Evolutionary conservation across 352 stramenopile species (phyloP).

Genomic region (Pythium pyrilobum): DNA sequence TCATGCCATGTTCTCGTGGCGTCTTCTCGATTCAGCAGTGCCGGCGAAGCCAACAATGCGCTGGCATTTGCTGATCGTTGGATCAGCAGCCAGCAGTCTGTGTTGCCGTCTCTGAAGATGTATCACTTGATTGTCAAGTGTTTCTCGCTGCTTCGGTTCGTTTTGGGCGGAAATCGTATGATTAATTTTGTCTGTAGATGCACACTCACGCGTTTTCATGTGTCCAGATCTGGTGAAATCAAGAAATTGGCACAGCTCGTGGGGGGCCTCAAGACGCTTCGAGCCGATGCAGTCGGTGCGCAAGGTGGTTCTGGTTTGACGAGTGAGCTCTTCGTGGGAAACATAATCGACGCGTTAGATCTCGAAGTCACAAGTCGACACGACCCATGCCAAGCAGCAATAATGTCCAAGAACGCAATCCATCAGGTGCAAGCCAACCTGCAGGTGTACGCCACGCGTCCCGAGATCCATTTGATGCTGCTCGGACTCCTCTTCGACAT

Average conservation of each 20-base stretch:
- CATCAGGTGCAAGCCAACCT: conserved; percentile 48
- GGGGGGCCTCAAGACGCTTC: conserved; percentile 20
- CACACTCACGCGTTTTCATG: no score
- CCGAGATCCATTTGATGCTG: conserved; percentile 40
- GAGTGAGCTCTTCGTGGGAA: conserved; percentile 43
- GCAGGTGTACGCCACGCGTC: conserved; percentile 27
- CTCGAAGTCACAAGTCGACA: conserved; percentile 23
- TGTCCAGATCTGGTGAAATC: conserved; percentile 34
- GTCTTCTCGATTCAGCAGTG: conserved; percentile 26
- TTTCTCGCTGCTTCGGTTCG: conserved; percentile 52
- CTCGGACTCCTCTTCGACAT: conserved; percentile 63
- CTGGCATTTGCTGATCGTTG: conserved; percentile 38
- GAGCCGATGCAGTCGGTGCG: conserved; percentile 4
- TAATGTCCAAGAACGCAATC: conserved; percentile 46
- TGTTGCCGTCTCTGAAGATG: conserved; percentile 32
- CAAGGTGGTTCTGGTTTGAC: background rate
- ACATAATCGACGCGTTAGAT: conserved; percentile 48
- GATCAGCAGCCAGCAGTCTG: conserved; percentile 4
- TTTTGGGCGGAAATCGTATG: no score
- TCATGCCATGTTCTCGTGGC: conserved; percentile 48
- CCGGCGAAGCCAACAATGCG: conserved; percentile 25
- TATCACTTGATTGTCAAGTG: conserved; percentile 58
- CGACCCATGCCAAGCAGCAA: conserved; percentile 39
- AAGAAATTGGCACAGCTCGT: conserved; percentile 39
- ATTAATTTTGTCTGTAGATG: no score